phyloP scores from a whole-genome alignment of 2,329 filamentous ascomycete species.

The Sporothrix protearum region DNA sequence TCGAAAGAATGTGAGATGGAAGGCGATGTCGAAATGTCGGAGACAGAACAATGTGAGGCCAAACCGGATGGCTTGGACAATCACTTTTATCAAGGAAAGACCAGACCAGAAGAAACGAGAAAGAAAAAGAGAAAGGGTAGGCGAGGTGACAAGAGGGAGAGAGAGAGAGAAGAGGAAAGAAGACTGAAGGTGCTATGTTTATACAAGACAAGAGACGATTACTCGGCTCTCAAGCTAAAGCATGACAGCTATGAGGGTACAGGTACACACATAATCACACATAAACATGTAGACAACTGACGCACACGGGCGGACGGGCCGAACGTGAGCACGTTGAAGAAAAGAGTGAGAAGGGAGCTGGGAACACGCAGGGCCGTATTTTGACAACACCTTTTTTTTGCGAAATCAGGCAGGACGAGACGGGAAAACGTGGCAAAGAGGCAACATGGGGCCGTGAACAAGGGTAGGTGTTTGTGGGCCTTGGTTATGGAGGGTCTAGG shows the following conservation, averaged over 20 bases:
- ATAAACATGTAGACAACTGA: background rate
- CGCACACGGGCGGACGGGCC: slow-evolving; percentile 3
- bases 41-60: background rate
- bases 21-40: background rate
- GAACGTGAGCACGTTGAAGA: background rate
- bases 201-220: background rate
- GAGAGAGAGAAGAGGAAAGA: background rate
- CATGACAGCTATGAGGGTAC: background rate
- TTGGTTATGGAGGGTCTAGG: background rate
- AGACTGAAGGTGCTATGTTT: background rate
- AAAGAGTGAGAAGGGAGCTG: background rate
- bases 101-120: background rate
- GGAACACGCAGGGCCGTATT: too few species aligned
- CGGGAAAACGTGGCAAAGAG: slow-evolving; percentile 4
- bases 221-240: too few species aligned
- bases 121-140: background rate
- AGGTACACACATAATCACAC: background rate
- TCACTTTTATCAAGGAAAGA: background rate
- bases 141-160: background rate
- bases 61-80: background rate
- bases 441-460: background rate
- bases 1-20: background rate
- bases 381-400: background rate
- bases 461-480: too few species aligned
- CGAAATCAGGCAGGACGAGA: slow-evolving; percentile 6